Conservation (phyloP, 106 monocot species). For the Apostasia ramifera region DNA sequence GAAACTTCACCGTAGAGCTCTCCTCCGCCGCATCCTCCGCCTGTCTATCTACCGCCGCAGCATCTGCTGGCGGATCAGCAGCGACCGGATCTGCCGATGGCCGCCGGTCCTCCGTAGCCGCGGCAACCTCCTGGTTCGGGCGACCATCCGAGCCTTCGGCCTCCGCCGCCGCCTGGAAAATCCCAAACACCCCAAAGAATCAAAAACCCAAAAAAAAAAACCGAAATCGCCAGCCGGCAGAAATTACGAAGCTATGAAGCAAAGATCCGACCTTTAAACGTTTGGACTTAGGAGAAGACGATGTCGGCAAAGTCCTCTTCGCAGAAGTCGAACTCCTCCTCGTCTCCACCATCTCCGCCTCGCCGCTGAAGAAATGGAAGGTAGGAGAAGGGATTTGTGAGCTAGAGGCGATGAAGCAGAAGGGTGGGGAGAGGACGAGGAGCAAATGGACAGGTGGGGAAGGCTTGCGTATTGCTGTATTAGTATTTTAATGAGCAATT, state of each 20-base stretch:
- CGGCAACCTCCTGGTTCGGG: not conserved
- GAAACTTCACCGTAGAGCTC: slow-evolving; percentile 1
- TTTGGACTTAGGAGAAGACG: not conserved
- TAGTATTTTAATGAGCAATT: not conserved
- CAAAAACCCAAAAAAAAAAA: not conserved
- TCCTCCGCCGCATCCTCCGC: not conserved
- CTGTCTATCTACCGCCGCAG: not conserved
- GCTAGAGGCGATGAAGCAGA: not conserved
- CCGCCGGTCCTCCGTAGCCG: not conserved
- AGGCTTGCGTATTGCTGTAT: not conserved
- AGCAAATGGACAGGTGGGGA: not conserved
- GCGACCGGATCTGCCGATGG: slow-evolving; percentile 1
- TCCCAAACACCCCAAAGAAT: not conserved
- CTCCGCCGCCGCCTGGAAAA: not conserved
- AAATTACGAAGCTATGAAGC: not conserved
- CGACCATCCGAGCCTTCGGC: not conserved
- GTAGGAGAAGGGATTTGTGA: not conserved
- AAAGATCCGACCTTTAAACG: slow-evolving; percentile 6
- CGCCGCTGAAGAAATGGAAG: too few species aligned
- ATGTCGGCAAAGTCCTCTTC: not conserved
- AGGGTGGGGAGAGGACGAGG: not conserved
- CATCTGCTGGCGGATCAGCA: not conserved
- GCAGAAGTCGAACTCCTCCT: slow-evolving; percentile 3
- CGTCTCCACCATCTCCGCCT: not conserved
- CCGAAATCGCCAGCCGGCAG: not conserved